phyloP scores from a whole-genome alignment of 257 asterid genomes.

The Solanum bukasovii region DNA sequence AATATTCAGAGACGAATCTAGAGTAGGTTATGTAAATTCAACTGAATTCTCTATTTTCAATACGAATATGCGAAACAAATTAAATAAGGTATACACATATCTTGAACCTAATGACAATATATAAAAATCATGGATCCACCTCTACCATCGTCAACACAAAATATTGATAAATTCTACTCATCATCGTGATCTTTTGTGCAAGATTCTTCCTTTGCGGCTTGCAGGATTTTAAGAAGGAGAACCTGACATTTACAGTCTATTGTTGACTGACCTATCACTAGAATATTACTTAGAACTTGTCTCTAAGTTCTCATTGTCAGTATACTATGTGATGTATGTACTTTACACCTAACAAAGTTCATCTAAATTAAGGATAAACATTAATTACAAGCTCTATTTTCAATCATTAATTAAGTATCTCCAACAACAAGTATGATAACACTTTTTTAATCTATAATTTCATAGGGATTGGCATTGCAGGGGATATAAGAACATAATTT shows the following conservation, averaged over 20 bases:
- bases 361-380: background rate
- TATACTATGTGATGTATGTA: background rate
- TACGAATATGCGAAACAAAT: background rate
- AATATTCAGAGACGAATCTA: background rate
- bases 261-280: background rate
- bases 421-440: background rate
- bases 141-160: background rate
- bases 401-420: conserved; percentile 2
- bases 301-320: background rate
- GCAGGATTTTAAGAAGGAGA: background rate
- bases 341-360: background rate
- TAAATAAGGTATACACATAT: background rate
- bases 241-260: conserved; percentile 1
- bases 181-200: background rate
- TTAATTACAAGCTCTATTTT: background rate
- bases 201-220: background rate
- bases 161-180: background rate
- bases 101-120: background rate
- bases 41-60: background rate
- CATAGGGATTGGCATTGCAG: conserved; percentile 16
- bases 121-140: background rate
- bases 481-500: background rate
- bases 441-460: background rate
- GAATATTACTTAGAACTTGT: background rate
- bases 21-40: background rate